Base-by-base conservation (phyloP, 352 stramenopile genomes). In the Thraustochytrium aureum region DNA sequence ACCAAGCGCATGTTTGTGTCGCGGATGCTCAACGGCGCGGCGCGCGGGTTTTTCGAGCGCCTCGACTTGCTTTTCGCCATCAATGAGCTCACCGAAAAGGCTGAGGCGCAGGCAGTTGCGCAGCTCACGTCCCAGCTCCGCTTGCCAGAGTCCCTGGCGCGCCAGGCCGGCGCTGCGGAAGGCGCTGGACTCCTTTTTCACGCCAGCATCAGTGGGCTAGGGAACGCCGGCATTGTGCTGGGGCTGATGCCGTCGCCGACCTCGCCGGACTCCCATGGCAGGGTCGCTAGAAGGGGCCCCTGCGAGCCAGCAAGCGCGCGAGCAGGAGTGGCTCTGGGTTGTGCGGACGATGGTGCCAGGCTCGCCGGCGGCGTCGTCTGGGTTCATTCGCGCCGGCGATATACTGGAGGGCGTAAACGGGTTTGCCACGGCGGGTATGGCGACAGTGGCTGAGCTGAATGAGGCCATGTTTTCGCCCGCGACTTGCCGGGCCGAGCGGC, bases 381-480 rank as follows among this genome's bases (percentile, higher is more conserved):
- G 62, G 38, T 72, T 60, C 30, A 22, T 72, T 41, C 41, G 62
- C 62, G 5, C 38, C 1, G 62, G 62, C 62, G 52, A 62, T 2
- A 35, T 65, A 17, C 33, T 75, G 10, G 54, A 38, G 7, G 17
- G 6, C 5, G 47, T 75, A 22, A 75, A 75, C 56, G 66, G 66
- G 5, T 75, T 75, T 35, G 42, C 54, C 10, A 45, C 66, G 10
- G 45, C 45, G 12, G 38, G n/a, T 4, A 50, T 75, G 50, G 47
- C 30, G 22, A 72, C 45, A 26, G 54, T 75, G 37, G 42, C 4
- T 41, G 22, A 14, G 17, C 66, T 75, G 22, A 32, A 45, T 0
- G 66, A 75, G 52, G 66, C 66, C 37, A 66, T 75, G 12, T 65
- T 54, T 2, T 66, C 54, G 0, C 66, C 66, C 30, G 20, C 22